Evolutionary conservation across 2,329 filamentous ascomycete genomes (phyloP), one percentile per base, ranked within the genome.

Genomic region (Exophiala calicioides): DNA sequence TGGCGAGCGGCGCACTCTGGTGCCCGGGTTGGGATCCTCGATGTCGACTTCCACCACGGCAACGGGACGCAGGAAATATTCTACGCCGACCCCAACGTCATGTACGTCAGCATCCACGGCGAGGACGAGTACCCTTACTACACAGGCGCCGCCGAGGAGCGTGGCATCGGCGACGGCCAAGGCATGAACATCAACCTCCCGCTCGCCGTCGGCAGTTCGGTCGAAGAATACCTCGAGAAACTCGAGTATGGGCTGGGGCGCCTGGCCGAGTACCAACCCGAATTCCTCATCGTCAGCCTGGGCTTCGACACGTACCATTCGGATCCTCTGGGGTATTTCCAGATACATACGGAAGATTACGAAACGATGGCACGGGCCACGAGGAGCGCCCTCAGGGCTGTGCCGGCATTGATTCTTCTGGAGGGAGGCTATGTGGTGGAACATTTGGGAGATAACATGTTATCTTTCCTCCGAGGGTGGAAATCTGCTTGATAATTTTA

Each of bases 61-160:
- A 59, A 59, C 31, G 57, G 57, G 19, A 58, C 57, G 1, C 57
- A 59, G 36, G 55, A 58, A 32, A 50, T 56, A 37, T 66, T 63
- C 46, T 67, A 65, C 51, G 33, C 43, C 24, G 59, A 62, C 21
- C 35, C 56, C 2, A 52, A 55, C 7, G 62, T 65, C 9, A 33
- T 64, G 12, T 67, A 67, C 38, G 54, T 64, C 24, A 62, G 58
- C 42, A 61, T 67, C 26, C 65, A 67, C 50, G 64, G 64, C 10
- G 47, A 62, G 39, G 60, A 65, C 39, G 63, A 67, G 38, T 67
- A 61, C 46, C 64, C 64, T 1, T 67, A 59, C 34, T 59, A 59
- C 43, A 59, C 57, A 3, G 57, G 57, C 30, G 47, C 38, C 1
- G 51, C 43, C 15, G 42, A 47, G 12, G 57, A 59, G 40, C 42